Conservation (phyloP, 2,329 filamentous ascomycete species). For the Penicillium hesseltinei region DNA sequence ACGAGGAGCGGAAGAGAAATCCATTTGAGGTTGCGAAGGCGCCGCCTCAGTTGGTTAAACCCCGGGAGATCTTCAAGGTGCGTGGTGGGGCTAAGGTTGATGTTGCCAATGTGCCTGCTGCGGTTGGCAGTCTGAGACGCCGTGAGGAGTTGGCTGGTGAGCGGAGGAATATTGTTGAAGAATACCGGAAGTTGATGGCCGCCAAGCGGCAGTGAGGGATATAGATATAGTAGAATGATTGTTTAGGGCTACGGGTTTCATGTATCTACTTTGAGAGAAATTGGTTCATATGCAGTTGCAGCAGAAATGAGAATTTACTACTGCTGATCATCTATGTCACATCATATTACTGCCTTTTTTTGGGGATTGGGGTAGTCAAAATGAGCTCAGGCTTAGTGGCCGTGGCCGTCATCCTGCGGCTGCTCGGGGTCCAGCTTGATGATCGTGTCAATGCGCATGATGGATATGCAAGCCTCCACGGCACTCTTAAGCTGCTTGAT, state of each 20-base stretch:
- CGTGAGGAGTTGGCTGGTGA: constrained; percentile 71
- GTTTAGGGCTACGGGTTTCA: not conserved
- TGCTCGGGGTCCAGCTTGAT: constrained; percentile 96
- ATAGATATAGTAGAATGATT: not conserved
- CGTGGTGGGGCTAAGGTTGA: constrained; percentile 63
- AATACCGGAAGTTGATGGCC: constrained; percentile 70
- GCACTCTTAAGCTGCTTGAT: constrained; percentile 97
- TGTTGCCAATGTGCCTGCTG: constrained; percentile 66
- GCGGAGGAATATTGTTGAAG: constrained; percentile 68
- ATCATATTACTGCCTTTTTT: constrained; percentile 37
- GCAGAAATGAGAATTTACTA: constrained; percentile 14
- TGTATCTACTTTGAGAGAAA: constrained; percentile 7
- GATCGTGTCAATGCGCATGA: constrained; percentile 98
- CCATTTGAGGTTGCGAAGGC: constrained; percentile 62
- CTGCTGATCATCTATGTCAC: constrained; percentile 28
- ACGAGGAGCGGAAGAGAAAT: constrained; percentile 37
- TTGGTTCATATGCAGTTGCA: constrained; percentile 23
- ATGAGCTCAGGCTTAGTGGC: constrained; percentile 57
- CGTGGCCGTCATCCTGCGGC: constrained; percentile 78
- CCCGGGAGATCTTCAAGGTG: constrained; percentile 63
- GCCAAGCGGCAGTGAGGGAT: constrained; percentile 42
- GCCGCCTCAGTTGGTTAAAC: constrained; percentile 68
- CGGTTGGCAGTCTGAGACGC: constrained; percentile 67
- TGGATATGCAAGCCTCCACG: constrained; percentile 96
- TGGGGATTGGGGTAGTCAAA: constrained; percentile 16